Conservation (phyloP, 2,329 filamentous ascomycete species). For the Scedosporium boydii region DNA sequence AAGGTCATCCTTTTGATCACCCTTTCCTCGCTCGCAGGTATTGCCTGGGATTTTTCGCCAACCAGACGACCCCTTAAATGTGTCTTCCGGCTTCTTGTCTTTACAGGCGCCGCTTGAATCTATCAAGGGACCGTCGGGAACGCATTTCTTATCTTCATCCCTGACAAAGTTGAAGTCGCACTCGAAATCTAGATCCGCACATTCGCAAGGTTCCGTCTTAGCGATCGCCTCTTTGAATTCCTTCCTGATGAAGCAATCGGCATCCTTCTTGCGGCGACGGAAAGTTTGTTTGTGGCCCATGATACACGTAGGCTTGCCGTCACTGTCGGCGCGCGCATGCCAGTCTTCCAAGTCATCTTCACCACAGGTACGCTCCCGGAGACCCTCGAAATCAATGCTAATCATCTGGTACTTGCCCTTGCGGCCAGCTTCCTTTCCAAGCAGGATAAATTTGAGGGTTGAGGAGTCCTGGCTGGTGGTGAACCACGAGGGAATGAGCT, state of each 20-base stretch:
- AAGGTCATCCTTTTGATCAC: slow-evolving; percentile 58
- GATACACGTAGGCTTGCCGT: slow-evolving; percentile 75
- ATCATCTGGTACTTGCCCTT: slow-evolving; percentile 53
- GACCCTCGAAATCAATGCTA: slow-evolving; percentile 71
- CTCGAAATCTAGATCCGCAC: slow-evolving; percentile 79
- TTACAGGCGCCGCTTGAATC: slow-evolving; percentile 68
- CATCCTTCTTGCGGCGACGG: slow-evolving; percentile 72
- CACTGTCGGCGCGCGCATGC: slow-evolving; percentile 71
- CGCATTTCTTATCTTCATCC: slow-evolving; percentile 54
- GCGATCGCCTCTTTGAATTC: slow-evolving; percentile 73
- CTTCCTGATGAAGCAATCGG: slow-evolving; percentile 80
- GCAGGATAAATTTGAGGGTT: slow-evolving; percentile 78
- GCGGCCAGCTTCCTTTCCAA: slow-evolving; percentile 48
- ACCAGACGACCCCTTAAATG: slow-evolving; percentile 77
- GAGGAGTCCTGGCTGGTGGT: slow-evolving; percentile 91
- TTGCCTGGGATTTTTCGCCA: slow-evolving; percentile 88
- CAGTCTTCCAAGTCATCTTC: slow-evolving; percentile 77
- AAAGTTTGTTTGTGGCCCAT: slow-evolving; percentile 96
- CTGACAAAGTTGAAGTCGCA: slow-evolving; percentile 88
- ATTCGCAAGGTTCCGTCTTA: slow-evolving; percentile 67
- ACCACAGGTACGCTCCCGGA: slow-evolving; percentile 72
- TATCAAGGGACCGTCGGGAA: slow-evolving; percentile 49
- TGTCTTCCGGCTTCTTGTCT: slow-evolving; percentile 51
- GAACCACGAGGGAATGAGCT: slow-evolving; percentile 62
- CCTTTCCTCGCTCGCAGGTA: slow-evolving; percentile 52